Percentiles rank a stretch among this genome's conserved stretches.
phyloP scores from a whole-genome alignment of 2,329 filamentous ascomycete genomes.

The Alternaria ethzedia region DNA sequence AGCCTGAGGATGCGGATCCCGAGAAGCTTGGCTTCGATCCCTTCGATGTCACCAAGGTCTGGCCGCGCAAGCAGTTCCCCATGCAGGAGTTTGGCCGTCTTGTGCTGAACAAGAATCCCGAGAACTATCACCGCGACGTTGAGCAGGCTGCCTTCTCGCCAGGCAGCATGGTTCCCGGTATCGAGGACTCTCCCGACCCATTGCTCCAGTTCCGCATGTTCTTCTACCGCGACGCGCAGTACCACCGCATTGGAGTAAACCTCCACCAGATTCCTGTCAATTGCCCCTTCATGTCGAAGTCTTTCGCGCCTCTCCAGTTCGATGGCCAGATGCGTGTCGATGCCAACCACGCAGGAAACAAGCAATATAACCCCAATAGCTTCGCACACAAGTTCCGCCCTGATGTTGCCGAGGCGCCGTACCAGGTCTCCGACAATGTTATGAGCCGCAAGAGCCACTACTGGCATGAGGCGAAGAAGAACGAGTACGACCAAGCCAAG shows the following conservation, averaged over 20 bases:
- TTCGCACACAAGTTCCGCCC: slow-evolving; percentile 60
- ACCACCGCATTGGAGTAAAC: slow-evolving; percentile 60
- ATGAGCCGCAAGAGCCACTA: slow-evolving; percentile 61
- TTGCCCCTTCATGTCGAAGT: slow-evolving; percentile 58
- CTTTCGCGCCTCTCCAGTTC: slow-evolving; percentile 56
- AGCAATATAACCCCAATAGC: slow-evolving; percentile 60
- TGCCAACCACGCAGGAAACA: slow-evolving; percentile 56
- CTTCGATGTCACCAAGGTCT: slow-evolving; percentile 62
- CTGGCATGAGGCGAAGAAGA: slow-evolving; percentile 61
- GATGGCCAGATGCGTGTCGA: slow-evolving; percentile 59
- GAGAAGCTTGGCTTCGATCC: slow-evolving; percentile 60
- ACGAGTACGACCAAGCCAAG: slow-evolving; percentile 60
- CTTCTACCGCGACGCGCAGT: slow-evolving; percentile 55
- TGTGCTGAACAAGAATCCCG: slow-evolving; percentile 61
- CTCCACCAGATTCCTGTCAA: slow-evolving; percentile 57
- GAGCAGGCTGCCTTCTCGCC: slow-evolving; percentile 53
- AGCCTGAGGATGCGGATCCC: slow-evolving; percentile 54
- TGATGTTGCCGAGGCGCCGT: slow-evolving; percentile 59
- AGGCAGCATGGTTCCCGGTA: slow-evolving; percentile 59
- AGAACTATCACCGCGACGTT: slow-evolving; percentile 58
- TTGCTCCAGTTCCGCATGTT: slow-evolving; percentile 34
- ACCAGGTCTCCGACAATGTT: slow-evolving; percentile 57
- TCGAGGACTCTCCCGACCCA: slow-evolving; percentile 49
- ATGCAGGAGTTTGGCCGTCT: slow-evolving; percentile 59
- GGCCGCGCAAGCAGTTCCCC: slow-evolving; percentile 57